phyloP scores from a whole-genome alignment of 768 basidiomycete genomes.

The Kwoniella pini region DNA sequence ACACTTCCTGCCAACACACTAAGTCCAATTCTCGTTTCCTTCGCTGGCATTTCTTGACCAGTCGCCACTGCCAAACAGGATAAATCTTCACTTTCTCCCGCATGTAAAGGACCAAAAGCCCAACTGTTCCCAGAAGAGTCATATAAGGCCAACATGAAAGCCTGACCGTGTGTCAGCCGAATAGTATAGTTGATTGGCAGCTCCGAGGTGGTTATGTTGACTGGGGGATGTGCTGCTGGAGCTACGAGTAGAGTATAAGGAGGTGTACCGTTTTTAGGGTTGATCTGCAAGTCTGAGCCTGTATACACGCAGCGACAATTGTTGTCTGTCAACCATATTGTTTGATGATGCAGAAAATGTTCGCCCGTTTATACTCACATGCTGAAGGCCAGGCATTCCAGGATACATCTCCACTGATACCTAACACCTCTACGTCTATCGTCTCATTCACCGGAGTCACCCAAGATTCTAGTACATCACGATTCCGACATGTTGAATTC shows the following conservation, averaged over 20 bases:
- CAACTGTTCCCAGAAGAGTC: conserved; percentile 36
- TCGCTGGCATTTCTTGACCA: conserved; percentile 17
- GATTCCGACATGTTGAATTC: conserved; percentile 18
- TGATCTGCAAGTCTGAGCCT: conserved; percentile 42
- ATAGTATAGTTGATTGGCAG: conserved; percentile 42
- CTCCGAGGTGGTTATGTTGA: conserved; percentile 38
- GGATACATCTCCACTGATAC: conserved; percentile 22
- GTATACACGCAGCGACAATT: background rate
- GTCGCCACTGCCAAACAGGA: conserved; percentile 31
- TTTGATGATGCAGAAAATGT: too few relatives aligned
- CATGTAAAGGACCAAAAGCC: conserved; percentile 41
- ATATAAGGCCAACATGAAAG: conserved; percentile 39
- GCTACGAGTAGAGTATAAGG: conserved; percentile 42
- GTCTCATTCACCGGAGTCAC: conserved; percentile 22
- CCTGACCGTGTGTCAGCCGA: conserved; percentile 41
- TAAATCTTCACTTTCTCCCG: conserved; percentile 26
- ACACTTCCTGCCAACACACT: conserved; percentile 27
- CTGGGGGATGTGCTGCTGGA: conserved; percentile 41
- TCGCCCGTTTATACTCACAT: conserved; percentile 17
- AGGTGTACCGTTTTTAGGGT: conserved; percentile 38
- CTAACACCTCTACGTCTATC: conserved; percentile 33
- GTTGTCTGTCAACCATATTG: background rate
- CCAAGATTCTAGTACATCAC: conserved; percentile 35
- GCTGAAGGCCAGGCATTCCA: conserved; percentile 40
- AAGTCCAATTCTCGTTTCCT: background rate